phyloP scores from a whole-genome alignment of 441 rosid genomes.

The Syzygium syzygioides region DNA sequence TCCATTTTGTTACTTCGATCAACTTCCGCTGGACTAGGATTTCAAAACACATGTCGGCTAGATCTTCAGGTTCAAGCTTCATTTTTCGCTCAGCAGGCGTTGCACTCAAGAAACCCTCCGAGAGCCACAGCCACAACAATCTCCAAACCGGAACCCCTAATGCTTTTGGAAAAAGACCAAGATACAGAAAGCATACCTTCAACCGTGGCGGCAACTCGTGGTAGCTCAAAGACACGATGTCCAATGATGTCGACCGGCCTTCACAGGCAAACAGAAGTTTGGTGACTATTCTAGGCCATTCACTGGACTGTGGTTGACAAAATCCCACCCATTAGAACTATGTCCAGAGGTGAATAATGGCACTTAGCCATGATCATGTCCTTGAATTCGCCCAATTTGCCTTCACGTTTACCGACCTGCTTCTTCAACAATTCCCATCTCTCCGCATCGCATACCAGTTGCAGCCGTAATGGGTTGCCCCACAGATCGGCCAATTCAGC shows the following conservation, averaged over 20 bases:
- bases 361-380: background rate
- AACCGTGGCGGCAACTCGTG: background rate
- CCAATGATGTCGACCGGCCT: background rate
- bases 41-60: background rate
- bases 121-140: background rate
- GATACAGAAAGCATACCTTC: background rate
- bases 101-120: background rate
- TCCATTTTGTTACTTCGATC: background rate
- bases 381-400: rapidly evolving
- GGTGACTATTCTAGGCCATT: background rate
- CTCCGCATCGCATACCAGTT: rapidly evolving
- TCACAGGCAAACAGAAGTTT: rapidly evolving
- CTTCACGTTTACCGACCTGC: background rate
- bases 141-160: background rate
- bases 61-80: background rate
- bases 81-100: background rate
- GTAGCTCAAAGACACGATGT: background rate
- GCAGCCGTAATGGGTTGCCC: background rate
- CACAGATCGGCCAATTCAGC: background rate
- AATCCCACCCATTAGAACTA: background rate
- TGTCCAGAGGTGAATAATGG: background rate
- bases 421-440: slow-evolving; percentile 3
- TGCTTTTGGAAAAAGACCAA: background rate
- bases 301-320: background rate
- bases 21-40: background rate